Base-by-base conservation (phyloP, 768 basidiomycete species). In the Podaxis rugospora region DNA sequence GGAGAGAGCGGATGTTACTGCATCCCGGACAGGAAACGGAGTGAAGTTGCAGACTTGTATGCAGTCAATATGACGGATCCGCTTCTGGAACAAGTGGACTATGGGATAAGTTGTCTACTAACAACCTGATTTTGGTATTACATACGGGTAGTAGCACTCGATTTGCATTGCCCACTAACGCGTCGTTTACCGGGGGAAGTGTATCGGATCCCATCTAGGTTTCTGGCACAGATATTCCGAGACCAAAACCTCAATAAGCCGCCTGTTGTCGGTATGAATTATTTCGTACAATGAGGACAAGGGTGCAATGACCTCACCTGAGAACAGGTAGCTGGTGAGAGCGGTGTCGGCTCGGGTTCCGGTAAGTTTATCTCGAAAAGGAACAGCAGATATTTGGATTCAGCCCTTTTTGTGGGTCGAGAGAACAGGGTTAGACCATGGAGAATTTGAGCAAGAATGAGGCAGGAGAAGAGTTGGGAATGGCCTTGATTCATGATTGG, bases 21-120 rank as follows among this genome's bases (percentile, higher is more conserved):
- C 80, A 71, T 93, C 91, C 37, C 92, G 85, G 55, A 84, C 83
- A 36, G 91, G 91, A 70, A 91, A 93, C 1, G 89, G 90, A n/a
- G 92, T 89, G 39, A 93, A 76, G 69, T 93, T 93, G 63, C 86
- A 83, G 65, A 93, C 78, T 74, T 92, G 88, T 52, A 93, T 76
- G 46, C 83, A 79, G 59, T 83, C 79, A 61, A 93, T 80, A 74
- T 93, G 89, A 65, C 90, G 84, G 63, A 91, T 78, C 46, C 89
- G 87, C 67, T 84, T 84, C 84, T 90, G 71, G 40, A 68, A 50
- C 9, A 50, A 3, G 46, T 56, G 63, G 52, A 65, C 61, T 32
- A 55, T 55, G 40, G 54, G 47, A 53, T 37, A n/a, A 56, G 32
- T 25, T 25, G 13, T 47, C 27, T 28, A 47, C 14, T 25, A 39